Evolutionary conservation across 257 asterid species (phyloP), one percentile per base, ranked within the genome.

Genomic region (Ehretia macrophylla): DNA sequence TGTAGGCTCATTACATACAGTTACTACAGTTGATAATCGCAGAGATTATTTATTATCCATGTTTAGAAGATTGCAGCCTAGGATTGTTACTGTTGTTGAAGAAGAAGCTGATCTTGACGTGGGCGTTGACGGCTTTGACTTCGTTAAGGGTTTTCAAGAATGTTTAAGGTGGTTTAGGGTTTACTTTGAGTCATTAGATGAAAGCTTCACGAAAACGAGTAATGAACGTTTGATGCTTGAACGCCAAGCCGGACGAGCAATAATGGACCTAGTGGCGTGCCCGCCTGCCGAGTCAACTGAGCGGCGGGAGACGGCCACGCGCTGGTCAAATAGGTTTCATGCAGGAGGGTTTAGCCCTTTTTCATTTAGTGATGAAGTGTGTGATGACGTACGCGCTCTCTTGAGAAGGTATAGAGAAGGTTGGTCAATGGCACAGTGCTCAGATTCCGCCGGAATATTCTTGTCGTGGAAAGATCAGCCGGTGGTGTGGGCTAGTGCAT

Each of bases 401-500:
- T 63, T 93, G 76, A 77, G 97, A 78, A 72, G 97, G 85, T 93
- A 93, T 50, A 93, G 61, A 69, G 99, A 93, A 10, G 99, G 99
- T 1, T 93, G 99, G 99, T 68, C 96, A 17, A 93, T 89, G 97
- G 72, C 66, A 35, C 86, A 71, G 51, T 72, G 87, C 59, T 20
- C 85, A 0, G 85, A 74, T 69, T 65, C 89, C 32, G 75, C 94
- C 87, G 99, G 99, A 70, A 85, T 93, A 76, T 93, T 93, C 96
- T 84, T 93, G 59, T 74, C 81, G 0, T 93, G 96, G 99, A 93
- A 83, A 79, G 99, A 89, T 55, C 90, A 85, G 80, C 85, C 94
- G 73, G 99, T 87, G 78, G 96, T 93, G 64, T 93, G 99, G 99
- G 99, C 96, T 42, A 89, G 96, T 75, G 96, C 99, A 74, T 93